Conservation (phyloP, 495 filamentous ascomycete species). For the Podospora pseudopauciseta region DNA sequence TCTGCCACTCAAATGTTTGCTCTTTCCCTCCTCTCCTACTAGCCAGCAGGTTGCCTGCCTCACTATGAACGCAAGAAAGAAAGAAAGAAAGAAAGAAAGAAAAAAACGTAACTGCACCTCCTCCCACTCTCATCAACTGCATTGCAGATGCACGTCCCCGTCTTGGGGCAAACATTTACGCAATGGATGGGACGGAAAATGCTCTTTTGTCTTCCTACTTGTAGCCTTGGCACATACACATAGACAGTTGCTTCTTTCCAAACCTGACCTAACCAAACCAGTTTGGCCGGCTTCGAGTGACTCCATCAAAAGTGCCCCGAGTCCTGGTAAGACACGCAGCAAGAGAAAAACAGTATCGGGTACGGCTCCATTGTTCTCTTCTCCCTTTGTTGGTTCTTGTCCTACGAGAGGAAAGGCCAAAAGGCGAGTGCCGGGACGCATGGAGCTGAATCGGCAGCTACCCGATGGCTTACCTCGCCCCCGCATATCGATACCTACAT, state of each 20-base stretch:
- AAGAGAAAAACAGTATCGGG: not conserved
- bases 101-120: not conserved
- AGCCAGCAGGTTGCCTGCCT: not conserved
- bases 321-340: not conserved
- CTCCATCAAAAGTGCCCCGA: not conserved
- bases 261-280: too few species aligned
- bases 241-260: not conserved
- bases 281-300: too few species aligned
- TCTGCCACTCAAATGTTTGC: not conserved
- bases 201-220: not conserved
- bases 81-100: too few species aligned
- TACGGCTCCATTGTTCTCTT: not conserved
- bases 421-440: not conserved
- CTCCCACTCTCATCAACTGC: not conserved
- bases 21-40: not conserved
- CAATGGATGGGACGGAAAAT: not conserved
- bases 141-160: not conserved
- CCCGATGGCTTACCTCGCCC: not conserved
- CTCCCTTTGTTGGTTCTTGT: not conserved
- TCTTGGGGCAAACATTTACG: not conserved
- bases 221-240: not conserved
- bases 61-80: not conserved
- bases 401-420: not conserved
- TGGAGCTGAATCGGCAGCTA: not conserved
- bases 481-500: not conserved